Conservation (phyloP, 306 rosid species). For the Lablab purpureus region DNA sequence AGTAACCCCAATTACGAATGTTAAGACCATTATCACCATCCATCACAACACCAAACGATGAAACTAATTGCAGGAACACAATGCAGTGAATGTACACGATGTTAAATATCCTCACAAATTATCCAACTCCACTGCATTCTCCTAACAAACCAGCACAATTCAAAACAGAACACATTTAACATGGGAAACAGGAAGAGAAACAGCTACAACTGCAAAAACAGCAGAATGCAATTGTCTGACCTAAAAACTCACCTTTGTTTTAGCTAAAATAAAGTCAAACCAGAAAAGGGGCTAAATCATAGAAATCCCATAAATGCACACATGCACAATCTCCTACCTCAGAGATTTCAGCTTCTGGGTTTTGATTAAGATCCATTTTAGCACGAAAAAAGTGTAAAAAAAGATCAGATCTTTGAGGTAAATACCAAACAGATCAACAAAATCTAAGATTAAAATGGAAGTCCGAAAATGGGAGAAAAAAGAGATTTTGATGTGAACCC, state of each 20-base stretch:
- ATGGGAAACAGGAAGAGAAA: not conserved
- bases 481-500: constrained; percentile 3
- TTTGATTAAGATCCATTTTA: constrained; percentile 48
- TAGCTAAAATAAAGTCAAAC: constrained; percentile 53
- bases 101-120: constrained; percentile 39
- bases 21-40: constrained; percentile 89
- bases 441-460: constrained; percentile 38
- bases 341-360: constrained; percentile 46
- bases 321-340: constrained; percentile 40
- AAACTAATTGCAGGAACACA: constrained; percentile 44
- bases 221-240: constrained; percentile 15
- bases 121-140: constrained; percentile 44
- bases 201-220: not conserved
- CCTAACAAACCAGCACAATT: constrained; percentile 46
- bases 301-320: constrained; percentile 42
- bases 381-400: not conserved
- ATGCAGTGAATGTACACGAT: constrained; percentile 21
- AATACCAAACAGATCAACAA: constrained; percentile 37
- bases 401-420: constrained; percentile 50
- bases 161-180: constrained; percentile 11
- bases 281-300: constrained; percentile 23
- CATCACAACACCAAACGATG: constrained; percentile 61
- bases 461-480: constrained; percentile 12
- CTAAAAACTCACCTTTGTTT: constrained; percentile 40
- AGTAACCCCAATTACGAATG: constrained; percentile 96